Conservation (phyloP, 257 asterid species). For the Ligustrum vulgare region DNA sequence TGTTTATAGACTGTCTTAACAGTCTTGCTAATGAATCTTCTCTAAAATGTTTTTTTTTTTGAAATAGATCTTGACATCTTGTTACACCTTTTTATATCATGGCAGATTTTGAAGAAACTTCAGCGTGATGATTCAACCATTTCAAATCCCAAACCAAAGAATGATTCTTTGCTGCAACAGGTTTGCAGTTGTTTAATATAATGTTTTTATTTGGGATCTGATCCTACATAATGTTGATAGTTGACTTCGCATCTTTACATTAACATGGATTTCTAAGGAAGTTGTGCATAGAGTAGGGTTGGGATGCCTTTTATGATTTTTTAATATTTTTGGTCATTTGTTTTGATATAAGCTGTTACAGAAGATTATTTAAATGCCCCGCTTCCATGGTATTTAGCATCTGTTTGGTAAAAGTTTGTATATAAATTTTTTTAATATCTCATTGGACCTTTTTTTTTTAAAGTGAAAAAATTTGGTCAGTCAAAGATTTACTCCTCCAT, state of each 20-base stretch:
- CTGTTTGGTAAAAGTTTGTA: too few relatives aligned
- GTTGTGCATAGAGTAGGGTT: background rate
- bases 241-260: background rate
- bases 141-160: constrained; percentile 56
- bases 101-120: constrained; percentile 61
- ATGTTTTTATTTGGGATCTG: background rate
- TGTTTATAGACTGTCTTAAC: background rate
- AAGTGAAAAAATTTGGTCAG: too few relatives aligned
- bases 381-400: background rate
- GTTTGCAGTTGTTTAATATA: constrained; percentile 36
- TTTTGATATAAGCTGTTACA: background rate
- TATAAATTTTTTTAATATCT: too few relatives aligned
- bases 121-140: constrained; percentile 53
- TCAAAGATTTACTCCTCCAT: too few relatives aligned
- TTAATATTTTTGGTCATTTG: background rate
- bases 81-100: constrained; percentile 22
- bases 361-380: background rate
- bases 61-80: constrained; percentile 5
- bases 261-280: constrained; percentile 6
- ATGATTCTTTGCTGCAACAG: constrained; percentile 80
- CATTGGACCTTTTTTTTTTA: too few relatives aligned
- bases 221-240: constrained; percentile 4
- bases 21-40: background rate
- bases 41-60: constrained; percentile 8
- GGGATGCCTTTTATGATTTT: background rate